Evolutionary conservation across 2,329 filamentous ascomycete genomes (phyloP).

Genomic region (Davidsoniella neocaledoniae): DNA sequence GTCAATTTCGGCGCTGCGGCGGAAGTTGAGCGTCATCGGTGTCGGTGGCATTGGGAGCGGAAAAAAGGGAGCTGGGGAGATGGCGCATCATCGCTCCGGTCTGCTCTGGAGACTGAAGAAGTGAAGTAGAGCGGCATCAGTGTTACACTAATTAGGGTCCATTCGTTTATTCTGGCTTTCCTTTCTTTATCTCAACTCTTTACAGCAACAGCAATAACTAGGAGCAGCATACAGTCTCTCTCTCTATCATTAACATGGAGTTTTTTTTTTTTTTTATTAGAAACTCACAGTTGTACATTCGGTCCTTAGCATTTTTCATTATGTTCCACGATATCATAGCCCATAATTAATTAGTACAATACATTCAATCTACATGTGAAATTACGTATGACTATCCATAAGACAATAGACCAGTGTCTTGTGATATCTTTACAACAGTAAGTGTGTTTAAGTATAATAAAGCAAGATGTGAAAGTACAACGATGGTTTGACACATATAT

Average conservation of each 20-base stretch:
- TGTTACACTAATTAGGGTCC: not conserved
- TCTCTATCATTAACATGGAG: not conserved
- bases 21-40: slow-evolving; percentile 11
- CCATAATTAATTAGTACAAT: not conserved
- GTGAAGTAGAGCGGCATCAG: not conserved
- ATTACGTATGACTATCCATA: too few species aligned
- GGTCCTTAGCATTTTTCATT: too few species aligned
- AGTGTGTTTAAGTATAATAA: too few species aligned
- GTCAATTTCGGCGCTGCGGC: slow-evolving; percentile 32
- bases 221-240: not conserved
- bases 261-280: not conserved
- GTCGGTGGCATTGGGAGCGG: slow-evolving; percentile 16
- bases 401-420: too few species aligned
- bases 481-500: too few species aligned
- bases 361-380: too few species aligned
- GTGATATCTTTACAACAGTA: too few species aligned
- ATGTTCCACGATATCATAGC: not conserved
- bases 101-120: slow-evolving; percentile 6
- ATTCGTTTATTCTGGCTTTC: not conserved
- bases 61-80: slow-evolving; percentile 14
- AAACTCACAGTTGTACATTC: too few species aligned
- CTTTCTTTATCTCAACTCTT: not conserved
- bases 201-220: not conserved
- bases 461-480: too few species aligned
- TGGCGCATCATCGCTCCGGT: not conserved